Conservation (phyloP, 2,329 filamentous ascomycete species). For the Cyclaneusma minus region DNA sequence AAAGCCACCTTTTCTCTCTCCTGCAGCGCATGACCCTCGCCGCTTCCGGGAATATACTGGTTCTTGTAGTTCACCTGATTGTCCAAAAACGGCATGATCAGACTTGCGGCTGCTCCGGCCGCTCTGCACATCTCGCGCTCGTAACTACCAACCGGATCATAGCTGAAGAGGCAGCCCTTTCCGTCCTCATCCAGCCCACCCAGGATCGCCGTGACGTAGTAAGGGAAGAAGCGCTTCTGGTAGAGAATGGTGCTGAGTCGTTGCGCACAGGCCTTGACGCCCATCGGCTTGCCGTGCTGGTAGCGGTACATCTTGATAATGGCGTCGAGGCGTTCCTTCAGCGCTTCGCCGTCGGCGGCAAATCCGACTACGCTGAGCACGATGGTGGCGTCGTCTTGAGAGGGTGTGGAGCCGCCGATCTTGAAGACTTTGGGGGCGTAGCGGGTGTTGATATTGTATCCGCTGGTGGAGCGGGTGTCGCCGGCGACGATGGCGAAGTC, state of each 20-base stretch:
- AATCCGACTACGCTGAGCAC: constrained; percentile 92
- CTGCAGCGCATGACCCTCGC: constrained; percentile 65
- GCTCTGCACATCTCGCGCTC: constrained; percentile 93
- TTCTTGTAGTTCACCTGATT: constrained; percentile 99
- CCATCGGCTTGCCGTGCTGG: constrained; percentile 94
- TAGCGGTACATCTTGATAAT: constrained; percentile 99
- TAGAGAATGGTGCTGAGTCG: constrained; percentile 91
- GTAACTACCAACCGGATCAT: constrained; percentile 95
- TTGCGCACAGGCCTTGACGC: constrained; percentile 85
- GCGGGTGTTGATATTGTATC: constrained; percentile 98
- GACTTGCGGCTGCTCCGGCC: constrained; percentile 75
- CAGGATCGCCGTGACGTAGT: constrained; percentile 91
- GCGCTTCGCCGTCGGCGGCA: constrained; percentile 81
- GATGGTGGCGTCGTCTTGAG: constrained; percentile 72
- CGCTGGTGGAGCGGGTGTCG: constrained; percentile 87
- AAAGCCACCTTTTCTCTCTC: constrained; percentile 57
- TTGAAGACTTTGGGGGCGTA: constrained; percentile 93
- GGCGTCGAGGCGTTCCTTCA: constrained; percentile 86
- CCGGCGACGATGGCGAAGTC: constrained; percentile 95
- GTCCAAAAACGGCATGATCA: constrained; percentile 98
- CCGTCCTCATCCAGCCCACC: constrained; percentile 91
- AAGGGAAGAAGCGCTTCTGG: constrained; percentile 96
- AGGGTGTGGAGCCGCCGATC: constrained; percentile 79
- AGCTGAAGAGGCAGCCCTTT: constrained; percentile 86
- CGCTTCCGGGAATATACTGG: constrained; percentile 81